Evolutionary conservation across 75 land plant genomes (phyloP).

Genomic region (Sequoiadendron giganteum): DNA sequence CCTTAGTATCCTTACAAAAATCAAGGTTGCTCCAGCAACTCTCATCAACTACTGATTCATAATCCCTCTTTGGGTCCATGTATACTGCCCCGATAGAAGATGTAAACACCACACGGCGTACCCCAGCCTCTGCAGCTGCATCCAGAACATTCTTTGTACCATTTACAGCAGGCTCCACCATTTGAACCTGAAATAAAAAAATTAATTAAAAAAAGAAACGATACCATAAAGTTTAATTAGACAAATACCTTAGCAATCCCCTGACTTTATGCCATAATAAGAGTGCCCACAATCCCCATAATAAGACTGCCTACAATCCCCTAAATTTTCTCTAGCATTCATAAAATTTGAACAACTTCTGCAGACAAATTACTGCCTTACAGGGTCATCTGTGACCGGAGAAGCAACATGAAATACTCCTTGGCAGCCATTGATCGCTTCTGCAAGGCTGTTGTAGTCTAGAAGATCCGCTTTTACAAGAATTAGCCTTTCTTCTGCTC

Average conservation of each 20-base stretch:
- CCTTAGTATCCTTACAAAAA: slow-evolving; percentile 82
- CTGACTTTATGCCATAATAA: background rate
- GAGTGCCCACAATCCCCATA: background rate
- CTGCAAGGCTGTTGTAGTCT: slow-evolving; percentile 49
- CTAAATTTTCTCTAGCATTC: background rate
- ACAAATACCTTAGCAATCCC: background rate
- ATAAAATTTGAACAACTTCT: background rate
- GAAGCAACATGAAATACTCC: slow-evolving; percentile 95
- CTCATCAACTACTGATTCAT: slow-evolving; percentile 66
- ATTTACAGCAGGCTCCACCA: slow-evolving; percentile 81
- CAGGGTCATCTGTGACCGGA: slow-evolving; percentile 71
- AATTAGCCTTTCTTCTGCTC: slow-evolving; percentile 69
- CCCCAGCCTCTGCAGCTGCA: slow-evolving; percentile 63
- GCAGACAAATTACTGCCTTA: slow-evolving; percentile 11
- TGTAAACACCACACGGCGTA: slow-evolving; percentile 80
- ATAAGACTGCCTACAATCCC: background rate
- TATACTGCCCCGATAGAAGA: slow-evolving; percentile 89
- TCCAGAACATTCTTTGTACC: slow-evolving; percentile 72
- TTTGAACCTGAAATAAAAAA: slow-evolving; percentile 38
- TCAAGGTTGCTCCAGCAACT: slow-evolving; percentile 85
- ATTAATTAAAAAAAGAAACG: background rate
- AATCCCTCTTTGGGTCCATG: slow-evolving; percentile 66
- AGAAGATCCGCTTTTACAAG: slow-evolving; percentile 71
- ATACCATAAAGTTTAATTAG: background rate
- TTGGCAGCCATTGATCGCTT: slow-evolving; percentile 71